These are phyloP conservation scores for Mycena rosella DNA, from an alignment of 768 basidiomycete species.

Conservation along the genomic window DNA sequence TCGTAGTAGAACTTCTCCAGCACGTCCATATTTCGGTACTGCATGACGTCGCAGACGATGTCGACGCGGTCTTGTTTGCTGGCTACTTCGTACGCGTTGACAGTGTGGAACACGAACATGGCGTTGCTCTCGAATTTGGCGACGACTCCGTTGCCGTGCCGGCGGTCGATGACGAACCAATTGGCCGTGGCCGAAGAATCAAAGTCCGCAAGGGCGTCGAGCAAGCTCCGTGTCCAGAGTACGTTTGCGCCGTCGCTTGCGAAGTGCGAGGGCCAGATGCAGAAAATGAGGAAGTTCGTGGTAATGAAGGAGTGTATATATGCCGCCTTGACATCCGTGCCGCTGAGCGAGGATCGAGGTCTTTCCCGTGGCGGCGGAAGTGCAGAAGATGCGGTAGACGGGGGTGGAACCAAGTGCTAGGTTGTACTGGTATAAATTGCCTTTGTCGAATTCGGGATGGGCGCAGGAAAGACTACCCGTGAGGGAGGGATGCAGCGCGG, in stretches of 20 bases:
- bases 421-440: conserved; percentile 53
- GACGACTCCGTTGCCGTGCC: conserved; percentile 48
- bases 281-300: conserved; percentile 51
- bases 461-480: conserved; percentile 50
- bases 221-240: conserved; percentile 10
- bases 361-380: conserved; percentile 46
- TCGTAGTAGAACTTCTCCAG: conserved; percentile 49
- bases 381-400: conserved; percentile 51
- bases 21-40: conserved; percentile 2
- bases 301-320: conserved; percentile 57
- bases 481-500: conserved; percentile 47
- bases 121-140: conserved; percentile 51
- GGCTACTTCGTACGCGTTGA: conserved; percentile 55
- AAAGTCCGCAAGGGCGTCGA: conserved; percentile 4
- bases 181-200: conserved; percentile 35
- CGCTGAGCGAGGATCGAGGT: conserved; percentile 16
- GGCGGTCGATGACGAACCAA: conserved; percentile 55
- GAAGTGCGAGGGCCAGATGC: conserved; percentile 49
- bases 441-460: conserved; percentile 53
- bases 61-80: conserved; percentile 49
- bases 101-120: conserved; percentile 55
- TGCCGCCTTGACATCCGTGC: conserved; percentile 46
- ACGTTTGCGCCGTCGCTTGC: conserved; percentile 1
- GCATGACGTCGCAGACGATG: conserved; percentile 39
- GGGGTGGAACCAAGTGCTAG: conserved; percentile 40